A percentile compares a stretch with the other conserved stretches of the same genome.
These are phyloP conservation scores for Xenoacremonium recifei DNA, from an alignment of 2,329 filamentous ascomycete species.

Conservation along the genomic window DNA sequence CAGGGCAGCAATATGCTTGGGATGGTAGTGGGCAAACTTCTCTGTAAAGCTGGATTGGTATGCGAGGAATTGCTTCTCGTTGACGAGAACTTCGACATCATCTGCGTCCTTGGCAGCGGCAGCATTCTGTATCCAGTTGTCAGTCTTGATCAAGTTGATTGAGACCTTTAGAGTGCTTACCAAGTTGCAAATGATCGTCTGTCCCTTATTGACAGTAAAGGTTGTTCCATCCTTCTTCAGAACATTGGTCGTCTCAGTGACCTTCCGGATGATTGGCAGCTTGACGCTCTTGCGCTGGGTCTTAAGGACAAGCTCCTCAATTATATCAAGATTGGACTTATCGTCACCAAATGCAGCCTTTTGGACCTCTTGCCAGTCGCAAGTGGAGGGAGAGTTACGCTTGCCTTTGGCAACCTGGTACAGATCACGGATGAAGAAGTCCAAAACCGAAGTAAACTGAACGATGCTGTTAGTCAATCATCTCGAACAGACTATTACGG, in stretches of 20 bases:
- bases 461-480: background rate
- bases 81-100: background rate
- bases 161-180: no score
- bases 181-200: slow-evolving; percentile 12
- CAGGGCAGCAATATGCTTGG: slow-evolving; percentile 12
- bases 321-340: background rate
- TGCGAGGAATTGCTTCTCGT: background rate
- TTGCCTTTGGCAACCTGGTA: background rate
- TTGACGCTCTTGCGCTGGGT: slow-evolving; percentile 7
- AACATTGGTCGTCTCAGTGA: background rate
- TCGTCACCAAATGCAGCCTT: slow-evolving; percentile 1
- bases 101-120: background rate
- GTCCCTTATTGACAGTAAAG: background rate
- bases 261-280: slow-evolving; percentile 14
- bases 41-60: slow-evolving; percentile 14
- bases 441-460: slow-evolving; percentile 15
- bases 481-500: background rate
- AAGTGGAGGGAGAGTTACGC: background rate
- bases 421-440: slow-evolving; percentile 2
- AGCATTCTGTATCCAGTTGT: background rate
- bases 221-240: slow-evolving; percentile 1
- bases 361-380: background rate
- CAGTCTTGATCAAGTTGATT: no score
- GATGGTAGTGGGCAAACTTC: slow-evolving; percentile 11
- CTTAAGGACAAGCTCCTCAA: slow-evolving; percentile 6